Evolutionary conservation across 2,329 filamentous ascomycete species (phyloP).

Genomic region (Chaetomium sp.): DNA sequence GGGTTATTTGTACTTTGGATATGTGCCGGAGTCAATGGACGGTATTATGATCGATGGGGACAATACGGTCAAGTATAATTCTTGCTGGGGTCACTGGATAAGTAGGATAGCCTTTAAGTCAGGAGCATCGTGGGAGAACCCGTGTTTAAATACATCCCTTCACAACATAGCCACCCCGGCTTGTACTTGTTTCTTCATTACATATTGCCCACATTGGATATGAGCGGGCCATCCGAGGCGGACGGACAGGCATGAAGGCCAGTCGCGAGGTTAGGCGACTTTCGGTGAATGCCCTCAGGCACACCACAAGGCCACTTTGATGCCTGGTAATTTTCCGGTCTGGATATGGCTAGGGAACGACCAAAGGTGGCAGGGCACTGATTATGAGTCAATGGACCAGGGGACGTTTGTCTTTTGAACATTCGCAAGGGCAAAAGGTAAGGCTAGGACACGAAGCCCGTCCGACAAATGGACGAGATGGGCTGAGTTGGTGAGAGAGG

Average conservation of each 20-base stretch:
- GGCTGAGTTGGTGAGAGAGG: no score
- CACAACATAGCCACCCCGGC: background rate
- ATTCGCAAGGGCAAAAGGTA: no score
- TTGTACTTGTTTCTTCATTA: background rate
- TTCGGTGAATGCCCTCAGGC: conserved; percentile 13
- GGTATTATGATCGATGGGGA: background rate
- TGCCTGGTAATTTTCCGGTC: conserved; percentile 3
- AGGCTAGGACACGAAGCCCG: no score
- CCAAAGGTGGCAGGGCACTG: conserved; percentile 7
- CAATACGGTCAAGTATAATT: background rate
- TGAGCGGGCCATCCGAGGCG: background rate
- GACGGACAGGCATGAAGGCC: background rate
- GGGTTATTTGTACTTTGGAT: background rate
- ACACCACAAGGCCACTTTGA: conserved; percentile 14
- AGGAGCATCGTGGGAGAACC: no score
- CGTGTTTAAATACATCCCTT: no score
- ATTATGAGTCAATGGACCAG: conserved; percentile 10
- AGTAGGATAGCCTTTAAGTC: no score
- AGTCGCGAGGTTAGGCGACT: conserved; percentile 1
- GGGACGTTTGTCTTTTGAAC: background rate
- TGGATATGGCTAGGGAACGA: background rate
- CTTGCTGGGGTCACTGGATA: no score
- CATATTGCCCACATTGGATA: background rate
- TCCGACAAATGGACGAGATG: no score
- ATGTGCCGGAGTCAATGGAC: no score